Conservation (phyloP, 2,329 filamentous ascomycete species). For the Chaetomiaceae sp. region DNA sequence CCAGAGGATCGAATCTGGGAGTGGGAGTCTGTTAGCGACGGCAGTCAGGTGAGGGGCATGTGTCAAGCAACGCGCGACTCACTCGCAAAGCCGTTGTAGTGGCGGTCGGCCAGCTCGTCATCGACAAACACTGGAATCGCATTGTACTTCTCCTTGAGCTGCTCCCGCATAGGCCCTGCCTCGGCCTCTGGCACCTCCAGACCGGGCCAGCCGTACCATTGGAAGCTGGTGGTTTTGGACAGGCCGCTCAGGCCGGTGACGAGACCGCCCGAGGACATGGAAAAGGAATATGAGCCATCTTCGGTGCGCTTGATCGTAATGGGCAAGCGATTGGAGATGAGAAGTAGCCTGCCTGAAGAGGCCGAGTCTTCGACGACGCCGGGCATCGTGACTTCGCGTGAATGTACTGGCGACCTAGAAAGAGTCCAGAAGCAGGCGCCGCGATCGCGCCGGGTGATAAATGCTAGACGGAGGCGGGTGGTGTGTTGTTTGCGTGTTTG, state of each 20-base stretch:
- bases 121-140: conserved; percentile 91
- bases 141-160: conserved; percentile 80
- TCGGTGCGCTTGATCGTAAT: conserved; percentile 94
- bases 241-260: conserved; percentile 90
- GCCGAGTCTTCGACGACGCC: conserved; percentile 16
- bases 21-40: not conserved
- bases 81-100: conserved; percentile 99
- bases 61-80: conserved; percentile 33
- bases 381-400: conserved; percentile 20
- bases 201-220: conserved; percentile 98
- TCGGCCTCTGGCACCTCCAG: conserved; percentile 86
- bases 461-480: not conserved
- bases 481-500: not conserved
- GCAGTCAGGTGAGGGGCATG: not conserved
- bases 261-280: conserved; percentile 93
- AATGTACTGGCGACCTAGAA: not conserved
- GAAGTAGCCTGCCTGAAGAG: conserved; percentile 56
- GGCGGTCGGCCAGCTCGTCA: conserved; percentile 86
- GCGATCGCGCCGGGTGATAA: too few relatives aligned
- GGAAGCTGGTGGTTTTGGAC: conserved; percentile 87
- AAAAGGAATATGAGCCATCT: conserved; percentile 87
- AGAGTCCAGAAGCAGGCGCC: too few relatives aligned
- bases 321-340: conserved; percentile 90
- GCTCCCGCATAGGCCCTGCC: conserved; percentile 65
- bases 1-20: conserved; percentile 89